Conservation (phyloP, 352 stramenopile genomes). For the Phytophthora chlamydospora region DNA sequence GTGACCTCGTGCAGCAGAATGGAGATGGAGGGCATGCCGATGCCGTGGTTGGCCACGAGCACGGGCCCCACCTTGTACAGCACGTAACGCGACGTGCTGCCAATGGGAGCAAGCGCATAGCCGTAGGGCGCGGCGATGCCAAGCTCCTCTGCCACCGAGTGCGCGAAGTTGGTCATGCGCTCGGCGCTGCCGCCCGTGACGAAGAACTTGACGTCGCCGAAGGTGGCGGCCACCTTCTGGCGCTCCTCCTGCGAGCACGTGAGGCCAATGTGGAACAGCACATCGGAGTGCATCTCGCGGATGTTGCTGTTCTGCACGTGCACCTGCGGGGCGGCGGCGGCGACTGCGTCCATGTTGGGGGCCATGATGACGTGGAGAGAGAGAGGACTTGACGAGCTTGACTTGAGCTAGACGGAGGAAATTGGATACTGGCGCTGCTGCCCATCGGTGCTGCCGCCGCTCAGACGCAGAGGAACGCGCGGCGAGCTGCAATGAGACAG, state of each 20-base stretch:
- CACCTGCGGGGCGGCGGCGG: constrained; percentile 16
- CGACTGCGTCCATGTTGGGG: constrained; percentile 31
- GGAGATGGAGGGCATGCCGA: constrained; percentile 82
- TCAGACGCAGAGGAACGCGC: constrained; percentile 24
- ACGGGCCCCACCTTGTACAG: constrained; percentile 85
- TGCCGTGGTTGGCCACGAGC: constrained; percentile 82
- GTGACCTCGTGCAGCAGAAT: constrained; percentile 86
- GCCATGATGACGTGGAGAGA: constrained; percentile 26
- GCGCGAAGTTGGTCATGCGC: constrained; percentile 78
- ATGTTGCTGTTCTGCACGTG: constrained; percentile 76
- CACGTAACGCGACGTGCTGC: constrained; percentile 74
- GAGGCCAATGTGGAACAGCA: constrained; percentile 83
- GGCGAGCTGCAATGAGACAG: no score
- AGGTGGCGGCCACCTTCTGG: constrained; percentile 50
- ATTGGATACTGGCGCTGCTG: constrained; percentile 29
- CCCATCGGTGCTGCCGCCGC: background rate
- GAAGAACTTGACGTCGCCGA: constrained; percentile 85
- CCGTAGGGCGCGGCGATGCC: constrained; percentile 66
- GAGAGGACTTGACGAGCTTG: constrained; percentile 1
- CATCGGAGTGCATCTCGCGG: constrained; percentile 60
- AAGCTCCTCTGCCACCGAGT: constrained; percentile 59
- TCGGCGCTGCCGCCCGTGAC: constrained; percentile 72
- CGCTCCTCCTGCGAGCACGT: constrained; percentile 58
- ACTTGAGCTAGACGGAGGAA: constrained; percentile 16
- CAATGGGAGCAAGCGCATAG: constrained; percentile 65